Base-by-base conservation (phyloP, 2,329 filamentous ascomycete genomes). In the Diaporthe australafricana region DNA sequence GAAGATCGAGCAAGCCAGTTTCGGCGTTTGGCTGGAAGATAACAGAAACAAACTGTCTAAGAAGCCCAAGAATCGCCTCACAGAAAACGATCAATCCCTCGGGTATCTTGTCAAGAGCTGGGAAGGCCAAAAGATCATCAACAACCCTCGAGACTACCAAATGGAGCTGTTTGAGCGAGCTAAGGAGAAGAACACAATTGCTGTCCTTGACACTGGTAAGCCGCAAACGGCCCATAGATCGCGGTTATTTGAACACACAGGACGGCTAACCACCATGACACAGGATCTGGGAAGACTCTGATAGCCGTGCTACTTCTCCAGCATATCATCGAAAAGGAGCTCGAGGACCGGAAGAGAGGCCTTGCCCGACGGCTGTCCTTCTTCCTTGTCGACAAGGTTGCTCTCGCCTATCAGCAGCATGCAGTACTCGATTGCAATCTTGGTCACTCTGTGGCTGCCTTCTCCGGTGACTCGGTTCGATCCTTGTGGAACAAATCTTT, bases 241-340 rank as follows among this genome's bases (percentile, higher is more conserved):
- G 16, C 9, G 16, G 7, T 48, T 5, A 14, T 50, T n/a, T 20
- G 30, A 11, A 22, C n/a, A 42, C 57, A 71, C 1, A n/a, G 2
- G 16, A n/a, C 47, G 69, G 55, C 76, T 76, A 65, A 75, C 32
- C n/a, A 50, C 25, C 65, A 56, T n/a, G n/a, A 9, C 27, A 68
- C 72, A 92, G 93, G 96, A 16, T 95, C 94, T 4, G 96, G 96
- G 2, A 99, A 99, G 83, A 99, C 96, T 0, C 86, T 98, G n/a
- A 98, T 99, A 76, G 95, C 96, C 0, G 95, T 94, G 1, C 87
- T 98, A 3, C 86, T 99, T 6, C 87, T 98, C 30, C 90, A 91
- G 48, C 89, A 97, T 79, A 87, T 90, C 12, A 87, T 98, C 38
- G 90, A 94, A 48, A 85, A 92, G 72, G 96, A 99, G 80, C 83